Evolutionary conservation across 805 yeast species (phyloP), one percentile per base, ranked within the genome.

Genomic region (Huiozyma sinensis): DNA sequence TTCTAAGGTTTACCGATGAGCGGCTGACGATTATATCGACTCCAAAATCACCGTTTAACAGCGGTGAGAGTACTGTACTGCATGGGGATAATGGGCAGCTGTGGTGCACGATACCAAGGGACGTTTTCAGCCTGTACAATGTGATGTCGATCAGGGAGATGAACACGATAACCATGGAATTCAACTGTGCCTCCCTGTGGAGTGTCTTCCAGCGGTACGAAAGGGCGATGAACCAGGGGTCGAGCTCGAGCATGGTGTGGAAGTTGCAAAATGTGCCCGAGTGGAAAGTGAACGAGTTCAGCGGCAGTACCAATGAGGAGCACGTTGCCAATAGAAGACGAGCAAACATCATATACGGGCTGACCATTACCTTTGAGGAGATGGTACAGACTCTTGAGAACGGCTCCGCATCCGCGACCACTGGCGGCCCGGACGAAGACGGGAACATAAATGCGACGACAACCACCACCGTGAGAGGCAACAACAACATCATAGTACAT

Each of bases 401-500:
- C 12, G 43, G 38, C 37, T 46, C 32, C 9, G 47, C 44, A 4
- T 33, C 36, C 28, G 38, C 43, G 24, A 47, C 32, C 11, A 47
- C 44, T 3, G 33, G 33, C 28, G 38, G 41, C 27, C 36, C 34
- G 7, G 35, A 36, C 5, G 49, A 47, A 31, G 47, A 42, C 7
- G 39, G 28, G 12, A 40, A 40, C 28, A 43, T 28, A 28, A 35
- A 39, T 12, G 37, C 45, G 12, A 47, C 44, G 7, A 35, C 39
- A 0, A 38, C 44, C 3, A 37, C 37, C 0, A 36, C 42, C 5
- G 38, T 37, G 34, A 31, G 28, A 11, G 45, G 47, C 9, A 47
- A 42, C 32, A 53, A 47, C 32, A 59, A 57, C 45, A 64, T 75
- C 3, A 70, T 84, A 12, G 72, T 73, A 47, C 87, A 82, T 54